Conservation (phyloP, 768 basidiomycete species). For the Boletus pseudopeckii region DNA sequence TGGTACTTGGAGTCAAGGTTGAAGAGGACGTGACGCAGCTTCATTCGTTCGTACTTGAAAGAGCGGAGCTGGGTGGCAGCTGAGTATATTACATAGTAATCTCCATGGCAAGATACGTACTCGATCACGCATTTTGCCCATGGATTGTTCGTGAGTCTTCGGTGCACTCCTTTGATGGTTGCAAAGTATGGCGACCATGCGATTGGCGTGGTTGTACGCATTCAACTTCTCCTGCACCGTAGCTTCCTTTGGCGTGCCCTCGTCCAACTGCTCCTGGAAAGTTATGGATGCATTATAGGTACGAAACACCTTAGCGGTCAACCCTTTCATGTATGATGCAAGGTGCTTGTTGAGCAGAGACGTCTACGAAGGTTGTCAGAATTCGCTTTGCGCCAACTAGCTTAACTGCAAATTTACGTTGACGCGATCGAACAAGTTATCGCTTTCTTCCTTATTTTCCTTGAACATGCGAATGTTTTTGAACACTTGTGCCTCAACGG, state of each 20-base stretch:
- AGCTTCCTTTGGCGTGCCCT: slow-evolving; percentile 61
- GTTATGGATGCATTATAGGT: slow-evolving; percentile 98
- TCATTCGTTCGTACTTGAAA: slow-evolving; percentile 97
- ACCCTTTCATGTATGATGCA: slow-evolving; percentile 90
- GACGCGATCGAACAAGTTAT: slow-evolving; percentile 92
- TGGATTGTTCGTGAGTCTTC: slow-evolving; percentile 89
- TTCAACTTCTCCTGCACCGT: slow-evolving; percentile 95
- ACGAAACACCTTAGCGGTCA: slow-evolving; percentile 99
- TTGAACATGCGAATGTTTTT: slow-evolving; percentile 99
- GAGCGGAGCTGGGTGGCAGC: slow-evolving; percentile 61
- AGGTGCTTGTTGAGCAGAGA: slow-evolving; percentile 87
- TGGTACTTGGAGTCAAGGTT: slow-evolving; percentile 72
- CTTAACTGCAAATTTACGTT: slow-evolving; percentile 46
- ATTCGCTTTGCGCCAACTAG: slow-evolving; percentile 16
- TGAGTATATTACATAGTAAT: slow-evolving; percentile 1
- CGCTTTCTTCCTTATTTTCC: slow-evolving; percentile 82
- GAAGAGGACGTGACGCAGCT: slow-evolving; percentile 86
- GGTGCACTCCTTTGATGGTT: slow-evolving; percentile 97
- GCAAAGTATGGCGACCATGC: slow-evolving; percentile 95
- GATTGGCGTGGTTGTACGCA: slow-evolving; percentile 96
- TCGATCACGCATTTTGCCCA: slow-evolving; percentile 93
- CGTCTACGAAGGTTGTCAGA: slow-evolving; percentile 49
- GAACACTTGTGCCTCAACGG: slow-evolving; percentile 90
- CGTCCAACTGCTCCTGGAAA: slow-evolving; percentile 87
- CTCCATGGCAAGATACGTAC: slow-evolving; percentile 40